phyloP scores from a whole-genome alignment of 257 asterid species.

The Handroanthus guayacan region DNA sequence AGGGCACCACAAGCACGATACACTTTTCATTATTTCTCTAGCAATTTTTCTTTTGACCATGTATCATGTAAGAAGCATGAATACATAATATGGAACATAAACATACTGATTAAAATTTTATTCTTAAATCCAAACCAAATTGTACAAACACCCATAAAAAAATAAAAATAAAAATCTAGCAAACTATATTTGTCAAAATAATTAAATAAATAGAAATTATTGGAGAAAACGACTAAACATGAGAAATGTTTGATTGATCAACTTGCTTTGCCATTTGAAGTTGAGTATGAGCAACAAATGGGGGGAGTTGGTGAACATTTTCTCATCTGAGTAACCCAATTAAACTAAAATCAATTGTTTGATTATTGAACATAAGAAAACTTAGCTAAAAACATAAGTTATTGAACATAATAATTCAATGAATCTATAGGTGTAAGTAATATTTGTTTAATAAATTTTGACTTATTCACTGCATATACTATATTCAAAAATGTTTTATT shows the following conservation, averaged over 20 bases:
- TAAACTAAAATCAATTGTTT: not conserved
- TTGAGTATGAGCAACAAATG: not conserved
- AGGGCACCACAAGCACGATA: no score
- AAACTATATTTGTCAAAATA: not conserved
- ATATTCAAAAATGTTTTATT: no score
- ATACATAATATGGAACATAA: no score
- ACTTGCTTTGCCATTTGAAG: not conserved
- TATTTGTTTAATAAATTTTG: no score
- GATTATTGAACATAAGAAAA: not conserved
- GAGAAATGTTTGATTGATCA: not conserved
- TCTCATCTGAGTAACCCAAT: not conserved
- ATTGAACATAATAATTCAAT: not conserved
- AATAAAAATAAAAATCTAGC: not conserved
- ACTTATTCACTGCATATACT: no score
- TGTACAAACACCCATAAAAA: no score
- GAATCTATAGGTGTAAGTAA: not conserved
- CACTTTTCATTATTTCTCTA: no score
- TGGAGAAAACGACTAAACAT: not conserved
- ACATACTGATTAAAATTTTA: no score
- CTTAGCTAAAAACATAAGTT: not conserved
- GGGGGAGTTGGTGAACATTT: not conserved
- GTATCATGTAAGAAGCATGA: no score
- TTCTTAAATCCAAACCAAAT: no score
- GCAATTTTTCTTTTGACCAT: no score
- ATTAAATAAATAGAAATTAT: not conserved